Evolutionary conservation across 2,329 filamentous ascomycete genomes (phyloP).

Genomic region (Neofusicoccum laricinum): DNA sequence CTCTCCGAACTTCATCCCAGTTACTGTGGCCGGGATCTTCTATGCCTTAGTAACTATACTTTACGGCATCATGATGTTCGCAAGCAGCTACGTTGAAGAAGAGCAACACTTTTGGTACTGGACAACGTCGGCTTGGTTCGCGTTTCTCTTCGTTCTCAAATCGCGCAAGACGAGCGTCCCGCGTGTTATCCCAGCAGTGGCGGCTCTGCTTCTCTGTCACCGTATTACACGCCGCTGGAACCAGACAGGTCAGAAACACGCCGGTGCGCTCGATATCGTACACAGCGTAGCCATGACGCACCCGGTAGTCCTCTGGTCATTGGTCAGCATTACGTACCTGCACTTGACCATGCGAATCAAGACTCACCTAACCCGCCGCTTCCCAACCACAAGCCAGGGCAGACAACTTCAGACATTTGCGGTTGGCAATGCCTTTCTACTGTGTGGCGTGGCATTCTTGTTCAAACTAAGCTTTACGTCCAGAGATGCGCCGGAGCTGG

Average conservation of each 20-base stretch:
- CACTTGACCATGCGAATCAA: constrained; percentile 42
- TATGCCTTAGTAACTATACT: constrained; percentile 35
- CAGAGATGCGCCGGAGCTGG: constrained; percentile 81
- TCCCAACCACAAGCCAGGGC: background rate
- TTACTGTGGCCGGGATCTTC: constrained; percentile 40
- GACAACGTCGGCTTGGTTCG: constrained; percentile 68
- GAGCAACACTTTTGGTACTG: constrained; percentile 99
- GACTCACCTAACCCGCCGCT: constrained; percentile 23
- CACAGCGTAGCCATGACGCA: constrained; percentile 65
- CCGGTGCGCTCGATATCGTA: constrained; percentile 84
- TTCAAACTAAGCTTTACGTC: constrained; percentile 91
- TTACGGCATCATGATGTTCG: constrained; percentile 93
- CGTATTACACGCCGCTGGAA: constrained; percentile 81
- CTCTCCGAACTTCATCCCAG: constrained; percentile 44
- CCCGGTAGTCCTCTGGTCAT: constrained; percentile 67
- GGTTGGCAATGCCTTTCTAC: constrained; percentile 24
- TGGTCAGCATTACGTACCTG: constrained; percentile 69
- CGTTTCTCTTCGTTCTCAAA: constrained; percentile 45
- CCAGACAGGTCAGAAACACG: constrained; percentile 94
- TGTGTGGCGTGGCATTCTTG: constrained; percentile 60
- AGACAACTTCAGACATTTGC: constrained; percentile 9
- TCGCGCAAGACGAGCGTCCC: constrained; percentile 6
- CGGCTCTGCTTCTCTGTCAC: constrained; percentile 58
- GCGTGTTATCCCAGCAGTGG: constrained; percentile 12
- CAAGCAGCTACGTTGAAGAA: constrained; percentile 95